Evolutionary conservation across 352 stramenopile genomes (phyloP), one percentile per base, ranked within the genome.

Genomic region (Pythium sukuiense): DNA sequence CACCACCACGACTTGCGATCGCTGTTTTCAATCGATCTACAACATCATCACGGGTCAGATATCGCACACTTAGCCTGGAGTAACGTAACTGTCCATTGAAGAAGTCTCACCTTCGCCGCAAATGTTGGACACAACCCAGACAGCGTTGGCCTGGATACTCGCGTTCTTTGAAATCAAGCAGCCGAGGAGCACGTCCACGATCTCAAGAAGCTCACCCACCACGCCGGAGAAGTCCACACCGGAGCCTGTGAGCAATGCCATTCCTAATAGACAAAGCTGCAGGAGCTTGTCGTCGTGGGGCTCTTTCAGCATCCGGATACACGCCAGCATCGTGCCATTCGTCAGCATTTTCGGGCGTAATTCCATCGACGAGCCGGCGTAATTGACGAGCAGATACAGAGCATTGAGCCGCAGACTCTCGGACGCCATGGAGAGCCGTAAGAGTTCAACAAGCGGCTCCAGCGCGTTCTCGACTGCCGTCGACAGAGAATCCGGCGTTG

Each of bases 111-210:
- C 81, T 76, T 90, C 76, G 11, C 54, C 70, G 0, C 76, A 89
- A 20, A 92, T 79, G 46, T 93, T 93, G 13, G 83, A 90, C 20
- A 93, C 71, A 2, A 93, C 77, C 85, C 85, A 92, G 2, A 91
- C 85, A 16, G 80, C 77, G 54, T 90, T 89, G 26, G 85, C 81
- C 58, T 92, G 81, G 8, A 92, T 76, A 37, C 74, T 79, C 5
- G 70, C 50, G 37, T 79, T 88, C 59, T 75, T 83, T 30, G 81
- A 85, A 32, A 56, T 72, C 48, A 93, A 54, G 12, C 90, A 68
- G 1, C 37, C 39, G 1, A 93, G 57, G 24, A 93, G 43, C 5
- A 67, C 70, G 27, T 80, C 72, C 11, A 91, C 46, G 26, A 71
- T 68, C 12, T 59, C 46, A 1, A 73, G 63, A 16, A 93, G 59